Conservation (phyloP, 352 stramenopile genomes). For the Pythium utonaiense region DNA sequence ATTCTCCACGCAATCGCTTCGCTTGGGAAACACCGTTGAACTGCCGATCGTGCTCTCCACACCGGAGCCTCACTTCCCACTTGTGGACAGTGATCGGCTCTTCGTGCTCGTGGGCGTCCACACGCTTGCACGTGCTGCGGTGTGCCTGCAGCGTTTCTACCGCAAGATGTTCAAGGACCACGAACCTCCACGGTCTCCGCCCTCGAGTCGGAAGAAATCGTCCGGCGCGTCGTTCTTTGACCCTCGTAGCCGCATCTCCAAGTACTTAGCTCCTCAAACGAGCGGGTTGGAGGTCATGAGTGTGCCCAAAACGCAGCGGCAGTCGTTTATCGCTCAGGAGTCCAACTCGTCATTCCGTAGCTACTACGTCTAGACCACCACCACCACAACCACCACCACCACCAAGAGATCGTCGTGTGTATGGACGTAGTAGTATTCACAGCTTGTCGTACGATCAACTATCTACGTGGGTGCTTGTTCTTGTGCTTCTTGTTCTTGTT, state of each 20-base stretch:
- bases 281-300: conserved; percentile 17
- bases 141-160: conserved; percentile 47
- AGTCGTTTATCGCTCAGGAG: conserved; percentile 25
- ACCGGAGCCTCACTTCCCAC: conserved; percentile 44
- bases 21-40: conserved; percentile 35
- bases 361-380: conserved; percentile 22
- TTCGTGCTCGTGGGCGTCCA: conserved; percentile 77
- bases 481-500: conserved; percentile 30
- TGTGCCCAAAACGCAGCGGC: conserved; percentile 19
- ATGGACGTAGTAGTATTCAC: neutral
- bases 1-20: conserved; percentile 49
- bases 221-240: conserved; percentile 17
- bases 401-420: neutral
- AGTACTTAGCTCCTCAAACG: conserved; percentile 28
- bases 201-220: neutral
- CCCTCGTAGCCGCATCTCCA: conserved; percentile 29
- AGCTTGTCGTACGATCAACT: neutral
- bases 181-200: neutral
- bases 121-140: conserved; percentile 62
- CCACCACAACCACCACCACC: neutral
- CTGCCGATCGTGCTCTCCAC: conserved; percentile 79
- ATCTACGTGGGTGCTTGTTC: conserved; percentile 28
- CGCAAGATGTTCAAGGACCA: neutral
- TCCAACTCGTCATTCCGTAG: conserved; percentile 22
- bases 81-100: conserved; percentile 49